Evolutionary conservation across 495 filamentous ascomycete species (phyloP), one percentile per base, ranked within the genome.

Genomic region (Neurospora pannonica): DNA sequence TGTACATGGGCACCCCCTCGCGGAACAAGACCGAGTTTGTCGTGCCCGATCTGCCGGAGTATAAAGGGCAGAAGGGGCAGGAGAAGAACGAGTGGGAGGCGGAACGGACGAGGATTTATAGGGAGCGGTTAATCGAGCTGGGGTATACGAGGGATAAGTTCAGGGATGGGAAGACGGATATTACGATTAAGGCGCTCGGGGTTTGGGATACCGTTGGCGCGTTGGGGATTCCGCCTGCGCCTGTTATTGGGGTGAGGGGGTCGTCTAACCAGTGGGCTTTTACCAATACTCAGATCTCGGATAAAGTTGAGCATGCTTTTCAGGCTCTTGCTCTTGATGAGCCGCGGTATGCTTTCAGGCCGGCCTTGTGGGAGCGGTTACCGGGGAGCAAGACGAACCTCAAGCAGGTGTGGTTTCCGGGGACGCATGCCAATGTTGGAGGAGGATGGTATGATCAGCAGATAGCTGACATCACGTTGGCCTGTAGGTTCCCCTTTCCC

Each of bases 271-370:
- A 81, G 46, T 82, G 81, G 81, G 62, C 76, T 10, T 90, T 91
- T 79, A 87, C 88, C 79, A 87, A 90, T 79, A 90, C 88, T 15
- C 83, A 86, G 43, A 80, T 91, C 3, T 84, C 84, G 13, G 81
- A 86, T 73, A 81, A 81, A 75, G 87, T 92, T 5, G 87, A 91
- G 74, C 86, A 92, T 76, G 91, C 91, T 5, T 92, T 93, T 76
- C 91, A 93, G 78, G 91, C 91, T 17, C 82, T 93, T 2, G 91
- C 90, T 1, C 85, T 93, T 2, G 90, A 93, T 75, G 91, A 93
- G 82, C 83, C 86, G n/a, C 87, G 91, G 19, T 82, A 81, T 21
- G 85, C 89, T 5, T 93, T 92, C 76, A 82, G 87, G 0, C 91
- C 91, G 9, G 85, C 89, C 5, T 77, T 93, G 5, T 92, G 91